Base-by-base conservation (phyloP, 2,329 filamentous ascomycete genomes). In the Didymella segeticola region DNA sequence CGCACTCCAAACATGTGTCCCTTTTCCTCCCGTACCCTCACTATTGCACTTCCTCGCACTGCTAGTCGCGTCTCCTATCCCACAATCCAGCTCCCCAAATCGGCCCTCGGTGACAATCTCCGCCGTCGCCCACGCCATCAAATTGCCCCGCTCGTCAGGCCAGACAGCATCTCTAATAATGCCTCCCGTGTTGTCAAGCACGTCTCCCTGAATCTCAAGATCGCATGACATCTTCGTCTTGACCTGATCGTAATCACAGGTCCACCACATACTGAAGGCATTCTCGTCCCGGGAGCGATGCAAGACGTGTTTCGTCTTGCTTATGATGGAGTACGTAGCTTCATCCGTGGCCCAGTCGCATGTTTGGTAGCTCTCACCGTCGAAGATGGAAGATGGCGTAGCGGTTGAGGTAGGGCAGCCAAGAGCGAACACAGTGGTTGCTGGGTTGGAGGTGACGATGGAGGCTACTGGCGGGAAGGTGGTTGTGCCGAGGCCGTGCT, bases 381-480 rank as follows among this genome's bases (percentile, higher is more conserved):
- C 34, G 15, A 15, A 17, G 15, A 42, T 22, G 22, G 27, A 34
- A 15, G 46, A 42, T 4, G 23, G 37, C 1, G 46, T 5, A 2
- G 29, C 15, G 11, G 37, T 23, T 5, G 42, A 36, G 11, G 42
- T 20, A 1, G 49, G 49, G 25, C 49, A 53, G 29, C 49, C 49
- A 8, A 53, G 49, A 2, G 37, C n/a, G 37, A 53, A 53, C 14
- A 53, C 14, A 3, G 49, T 53, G 23, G 49, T 53, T n/a, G 42
- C 36, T 5, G 43, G 14, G 37, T 53, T 26, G 12, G 49, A 47
- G 11, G 49, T n/a, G n/a, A 53, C 20, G 25, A 53, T 41, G n/a
- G 49, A 53, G 23, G 49, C 49, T 23, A 47, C 30, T 3, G 49
- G 49, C 7, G 49, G 49, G 20, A 29, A 42, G 23, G 49, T 47